A percentile compares a stretch with the other conserved stretches of the same genome.
These are phyloP conservation scores for Lachnellula cervina DNA, from an alignment of 2,329 filamentous ascomycete genomes.

Conservation along the genomic window DNA sequence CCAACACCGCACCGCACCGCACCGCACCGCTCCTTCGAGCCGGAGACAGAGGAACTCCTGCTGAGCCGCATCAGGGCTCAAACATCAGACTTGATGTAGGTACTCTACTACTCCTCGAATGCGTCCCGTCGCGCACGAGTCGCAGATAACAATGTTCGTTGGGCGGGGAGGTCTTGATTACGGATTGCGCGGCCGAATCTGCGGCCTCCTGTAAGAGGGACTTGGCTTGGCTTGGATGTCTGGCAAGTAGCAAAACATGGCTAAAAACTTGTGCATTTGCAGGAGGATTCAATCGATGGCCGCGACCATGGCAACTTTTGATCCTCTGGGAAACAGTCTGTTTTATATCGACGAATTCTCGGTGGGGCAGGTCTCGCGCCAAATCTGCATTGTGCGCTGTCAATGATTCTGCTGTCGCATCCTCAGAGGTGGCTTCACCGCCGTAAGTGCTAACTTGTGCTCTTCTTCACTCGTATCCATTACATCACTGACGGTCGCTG, in stretches of 20 bases:
- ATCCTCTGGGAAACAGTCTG: slow-evolving; percentile 6
- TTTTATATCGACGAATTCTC: slow-evolving; percentile 16
- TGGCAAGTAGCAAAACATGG: slow-evolving; percentile 4
- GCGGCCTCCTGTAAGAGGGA: slow-evolving; percentile 7
- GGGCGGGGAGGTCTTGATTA: slow-evolving; percentile 5
- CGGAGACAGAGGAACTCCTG: background rate
- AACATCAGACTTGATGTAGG: slow-evolving; percentile 7
- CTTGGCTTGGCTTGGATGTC: slow-evolving; percentile 13
- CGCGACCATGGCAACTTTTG: slow-evolving; percentile 1
- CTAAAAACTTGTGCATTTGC: slow-evolving; percentile 1
- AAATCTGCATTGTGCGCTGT: slow-evolving; percentile 28
- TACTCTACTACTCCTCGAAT: background rate
- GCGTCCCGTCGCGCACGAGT: slow-evolving; percentile 1
- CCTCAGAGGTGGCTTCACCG: slow-evolving; percentile 2
- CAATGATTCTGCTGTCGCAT: slow-evolving; percentile 20
- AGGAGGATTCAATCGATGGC: slow-evolving; percentile 1
- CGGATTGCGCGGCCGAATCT: slow-evolving; percentile 5
- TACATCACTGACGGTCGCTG: slow-evolving; percentile 16
- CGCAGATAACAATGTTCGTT: slow-evolving; percentile 6
- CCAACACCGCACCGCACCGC: no score
- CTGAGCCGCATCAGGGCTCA: background rate
- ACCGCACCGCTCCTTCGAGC: background rate
- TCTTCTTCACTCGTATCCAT: slow-evolving; percentile 7
- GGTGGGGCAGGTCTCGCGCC: slow-evolving; percentile 18
- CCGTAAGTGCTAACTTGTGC: background rate